phyloP scores from a whole-genome alignment of 2,329 filamentous ascomycete species.

The Reticulascus tulasneorum region DNA sequence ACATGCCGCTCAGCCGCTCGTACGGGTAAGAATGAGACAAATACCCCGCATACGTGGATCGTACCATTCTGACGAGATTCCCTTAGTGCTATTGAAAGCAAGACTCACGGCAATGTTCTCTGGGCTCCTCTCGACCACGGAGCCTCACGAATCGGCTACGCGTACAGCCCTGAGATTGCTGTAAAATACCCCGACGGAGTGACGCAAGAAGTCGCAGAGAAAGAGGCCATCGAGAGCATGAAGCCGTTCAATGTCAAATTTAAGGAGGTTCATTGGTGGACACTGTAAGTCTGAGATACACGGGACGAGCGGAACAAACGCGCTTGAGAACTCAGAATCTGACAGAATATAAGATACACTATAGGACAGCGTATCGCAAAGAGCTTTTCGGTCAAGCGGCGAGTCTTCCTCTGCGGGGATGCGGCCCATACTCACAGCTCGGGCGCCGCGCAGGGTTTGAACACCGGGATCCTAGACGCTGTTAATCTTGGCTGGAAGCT shows the following conservation, averaged over 20 bases:
- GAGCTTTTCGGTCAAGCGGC: constrained; percentile 48
- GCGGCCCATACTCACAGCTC: constrained; percentile 46
- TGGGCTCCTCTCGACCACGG: constrained; percentile 52
- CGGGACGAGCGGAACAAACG: too few species aligned
- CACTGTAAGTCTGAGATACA: constrained; percentile 45
- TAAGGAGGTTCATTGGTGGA: constrained; percentile 51
- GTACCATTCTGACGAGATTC: neutral
- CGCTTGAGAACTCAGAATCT: neutral
- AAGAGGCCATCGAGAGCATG: constrained; percentile 39
- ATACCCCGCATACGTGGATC: neutral
- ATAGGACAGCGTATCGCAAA: constrained; percentile 56
- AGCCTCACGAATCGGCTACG: constrained; percentile 49
- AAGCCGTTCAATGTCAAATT: constrained; percentile 37
- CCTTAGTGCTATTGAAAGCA: constrained; percentile 39
- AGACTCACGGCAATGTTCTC: constrained; percentile 50
- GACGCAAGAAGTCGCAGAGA: constrained; percentile 49
- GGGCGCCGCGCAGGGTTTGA: constrained; percentile 47
- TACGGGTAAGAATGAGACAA: constrained; percentile 30
- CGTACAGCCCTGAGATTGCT: constrained; percentile 38
- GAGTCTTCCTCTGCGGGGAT: constrained; percentile 45
- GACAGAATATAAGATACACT: constrained; percentile 14
- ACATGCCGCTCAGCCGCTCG: constrained; percentile 40
- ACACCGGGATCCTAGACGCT: constrained; percentile 45
- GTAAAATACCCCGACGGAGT: constrained; percentile 29
- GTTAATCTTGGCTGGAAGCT: constrained; percentile 50